Percentiles rank a stretch among this genome's conserved stretches.
Evolutionary conservation across 441 rosid genomes (phyloP).

Genomic region (Euphorbia schlechtendalii): DNA sequence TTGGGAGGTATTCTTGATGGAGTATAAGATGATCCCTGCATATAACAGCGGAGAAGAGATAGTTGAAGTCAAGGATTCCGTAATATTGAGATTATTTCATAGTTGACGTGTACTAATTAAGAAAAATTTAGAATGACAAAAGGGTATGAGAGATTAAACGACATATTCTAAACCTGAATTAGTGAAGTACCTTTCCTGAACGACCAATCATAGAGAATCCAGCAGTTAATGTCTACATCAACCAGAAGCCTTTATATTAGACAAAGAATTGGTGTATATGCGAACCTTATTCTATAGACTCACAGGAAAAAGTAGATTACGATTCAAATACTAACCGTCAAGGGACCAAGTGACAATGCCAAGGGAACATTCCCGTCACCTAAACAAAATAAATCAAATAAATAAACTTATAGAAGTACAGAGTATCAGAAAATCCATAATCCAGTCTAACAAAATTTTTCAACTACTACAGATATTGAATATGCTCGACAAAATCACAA

Average conservation of each 20-base stretch:
- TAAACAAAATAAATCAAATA: conserved; percentile 31
- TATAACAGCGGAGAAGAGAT: conserved; percentile 17
- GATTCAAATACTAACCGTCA: conserved; percentile 49
- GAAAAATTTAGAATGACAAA: too few relatives aligned
- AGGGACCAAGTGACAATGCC: conserved; percentile 60
- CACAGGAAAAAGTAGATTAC: conserved; percentile 6
- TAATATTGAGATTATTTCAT: too few relatives aligned
- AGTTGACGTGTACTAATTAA: too few relatives aligned
- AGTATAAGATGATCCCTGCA: conserved; percentile 66
- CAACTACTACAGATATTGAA: too few relatives aligned
- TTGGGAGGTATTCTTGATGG: conserved; percentile 78
- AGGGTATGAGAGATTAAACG: too few relatives aligned
- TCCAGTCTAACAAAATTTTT: too few relatives aligned
- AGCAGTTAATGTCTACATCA: conserved; percentile 73
- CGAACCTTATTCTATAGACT: conserved; percentile 10
- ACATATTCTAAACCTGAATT: too few relatives aligned
- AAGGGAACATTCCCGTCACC: conserved; percentile 87
- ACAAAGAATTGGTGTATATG: conserved; percentile 7
- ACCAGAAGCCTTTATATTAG: background rate
- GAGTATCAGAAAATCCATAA: background rate
- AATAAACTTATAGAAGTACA: background rate
- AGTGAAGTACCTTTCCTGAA: conserved; percentile 66
- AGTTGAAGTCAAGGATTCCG: background rate
- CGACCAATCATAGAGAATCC: conserved; percentile 88
- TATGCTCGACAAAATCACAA: too few relatives aligned